A percentile compares a stretch with the other conserved stretches of the same genome.
Evolutionary conservation across 345 rosid genomes (phyloP).

Genomic region (Aegle marmelos): DNA sequence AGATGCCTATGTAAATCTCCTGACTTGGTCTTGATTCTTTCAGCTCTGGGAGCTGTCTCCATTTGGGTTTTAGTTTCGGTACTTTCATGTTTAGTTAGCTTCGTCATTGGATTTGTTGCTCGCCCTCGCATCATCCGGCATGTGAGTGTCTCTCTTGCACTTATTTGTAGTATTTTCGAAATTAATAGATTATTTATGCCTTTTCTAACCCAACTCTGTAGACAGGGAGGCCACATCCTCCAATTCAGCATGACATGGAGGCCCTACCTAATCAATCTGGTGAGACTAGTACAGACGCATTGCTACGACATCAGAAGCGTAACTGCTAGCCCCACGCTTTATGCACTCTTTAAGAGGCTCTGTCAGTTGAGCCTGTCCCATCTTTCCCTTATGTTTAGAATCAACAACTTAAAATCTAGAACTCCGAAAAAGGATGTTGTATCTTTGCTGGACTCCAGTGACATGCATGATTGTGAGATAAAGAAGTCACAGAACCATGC

Average conservation of each 20-base stretch:
- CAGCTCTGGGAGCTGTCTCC: conserved; percentile 36
- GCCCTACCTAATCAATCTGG: conserved; percentile 59
- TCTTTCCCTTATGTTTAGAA: conserved; percentile 48
- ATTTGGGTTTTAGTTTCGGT: conserved; percentile 34
- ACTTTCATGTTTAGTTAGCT: conserved; percentile 41
- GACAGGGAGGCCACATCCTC: conserved; percentile 58
- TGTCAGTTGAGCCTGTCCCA: conserved; percentile 49
- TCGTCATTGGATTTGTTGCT: conserved; percentile 31
- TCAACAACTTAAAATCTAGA: conserved; percentile 31
- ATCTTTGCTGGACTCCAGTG: conserved; percentile 38
- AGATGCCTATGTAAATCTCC: not conserved
- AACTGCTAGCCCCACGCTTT: conserved; percentile 39
- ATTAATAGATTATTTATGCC: conserved; percentile 8
- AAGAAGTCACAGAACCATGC: conserved; percentile 8
- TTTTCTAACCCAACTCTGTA: conserved; percentile 42
- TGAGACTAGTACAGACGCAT: conserved; percentile 48
- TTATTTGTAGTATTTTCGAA: not conserved
- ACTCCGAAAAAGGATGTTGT: conserved; percentile 9
- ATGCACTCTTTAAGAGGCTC: conserved; percentile 34
- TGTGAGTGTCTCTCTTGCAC: conserved; percentile 37
- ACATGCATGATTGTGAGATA: conserved; percentile 16
- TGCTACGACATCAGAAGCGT: conserved; percentile 62
- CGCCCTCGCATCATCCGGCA: conserved; percentile 29
- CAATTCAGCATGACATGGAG: conserved; percentile 58
- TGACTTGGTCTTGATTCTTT: not conserved